Percentiles rank a stretch among this genome's conserved stretches.
These are phyloP conservation scores for Diaporthe eres DNA, from an alignment of 2,329 filamentous ascomycete genomes.

Conservation along the genomic window DNA sequence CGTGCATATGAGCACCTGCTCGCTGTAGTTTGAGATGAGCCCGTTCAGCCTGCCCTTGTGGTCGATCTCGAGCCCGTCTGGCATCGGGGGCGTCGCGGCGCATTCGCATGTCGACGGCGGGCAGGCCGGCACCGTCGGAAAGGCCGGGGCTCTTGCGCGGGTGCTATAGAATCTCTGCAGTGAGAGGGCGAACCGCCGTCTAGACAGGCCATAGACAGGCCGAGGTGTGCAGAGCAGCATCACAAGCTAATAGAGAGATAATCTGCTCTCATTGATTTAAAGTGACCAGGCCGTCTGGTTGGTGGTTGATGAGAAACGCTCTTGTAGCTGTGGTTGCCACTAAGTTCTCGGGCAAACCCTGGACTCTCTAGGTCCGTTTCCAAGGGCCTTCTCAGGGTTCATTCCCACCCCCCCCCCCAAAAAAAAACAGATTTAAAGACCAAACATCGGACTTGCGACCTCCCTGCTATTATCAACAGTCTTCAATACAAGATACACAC, in stretches of 20 bases:
- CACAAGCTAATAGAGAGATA: neutral
- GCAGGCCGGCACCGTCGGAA: slow-evolving; percentile 69
- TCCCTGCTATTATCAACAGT: neutral
- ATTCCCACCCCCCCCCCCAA: too few relatives aligned
- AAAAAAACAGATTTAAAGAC: neutral
- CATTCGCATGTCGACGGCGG: slow-evolving; percentile 84
- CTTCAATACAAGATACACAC: neutral
- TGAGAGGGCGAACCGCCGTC: neutral
- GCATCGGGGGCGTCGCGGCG: slow-evolving; percentile 74
- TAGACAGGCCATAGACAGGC: slow-evolving; percentile 10
- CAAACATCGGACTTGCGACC: neutral
- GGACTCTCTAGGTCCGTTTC: neutral
- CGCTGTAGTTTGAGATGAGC: slow-evolving; percentile 82
- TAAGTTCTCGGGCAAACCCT: neutral
- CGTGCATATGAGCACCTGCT: slow-evolving; percentile 88
- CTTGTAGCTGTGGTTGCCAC: neutral
- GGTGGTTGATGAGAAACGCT: neutral
- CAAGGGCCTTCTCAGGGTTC: neutral
- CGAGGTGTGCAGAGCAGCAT: slow-evolving; percentile 24
- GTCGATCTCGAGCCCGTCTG: slow-evolving; percentile 81
- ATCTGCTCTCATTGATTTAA: neutral
- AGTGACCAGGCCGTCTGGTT: neutral
- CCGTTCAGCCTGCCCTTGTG: slow-evolving; percentile 78
- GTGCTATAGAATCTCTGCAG: slow-evolving; percentile 34
- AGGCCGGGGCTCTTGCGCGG: slow-evolving; percentile 44